Percentiles rank a stretch among this genome's conserved stretches.
phyloP scores from a whole-genome alignment of 257 asterid species.

The Paraleonurus japonicus region DNA sequence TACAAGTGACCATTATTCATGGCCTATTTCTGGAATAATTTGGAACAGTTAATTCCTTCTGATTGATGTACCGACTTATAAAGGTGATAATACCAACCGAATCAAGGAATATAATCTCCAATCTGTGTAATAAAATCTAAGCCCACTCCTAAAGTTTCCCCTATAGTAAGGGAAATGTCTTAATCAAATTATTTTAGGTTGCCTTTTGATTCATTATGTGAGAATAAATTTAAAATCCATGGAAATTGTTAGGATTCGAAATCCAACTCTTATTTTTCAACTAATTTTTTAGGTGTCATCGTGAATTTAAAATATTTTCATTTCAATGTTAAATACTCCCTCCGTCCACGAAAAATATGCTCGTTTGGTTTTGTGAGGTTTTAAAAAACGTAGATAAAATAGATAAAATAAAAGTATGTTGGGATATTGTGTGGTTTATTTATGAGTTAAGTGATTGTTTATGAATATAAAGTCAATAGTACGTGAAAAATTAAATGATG shows the following conservation, averaged over 20 bases:
- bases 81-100: not conserved
- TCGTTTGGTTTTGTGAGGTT: no score
- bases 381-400: no score
- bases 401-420: no score
- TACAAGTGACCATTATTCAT: not conserved
- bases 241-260: not conserved
- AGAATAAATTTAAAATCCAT: not conserved
- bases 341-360: no score
- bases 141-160: not conserved
- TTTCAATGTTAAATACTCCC: no score
- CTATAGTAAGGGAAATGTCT: not conserved
- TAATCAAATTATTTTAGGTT: not conserved
- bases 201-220: not conserved
- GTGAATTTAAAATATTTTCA: not conserved
- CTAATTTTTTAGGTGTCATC: not conserved
- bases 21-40: not conserved
- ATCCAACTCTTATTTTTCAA: not conserved
- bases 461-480: no score
- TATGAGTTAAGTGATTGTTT: no score
- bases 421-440: no score
- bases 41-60: not conserved
- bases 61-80: not conserved
- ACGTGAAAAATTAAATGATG: no score
- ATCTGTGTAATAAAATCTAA: not conserved
- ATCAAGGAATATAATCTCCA: constrained; percentile 5